phyloP scores from a whole-genome alignment of 148 eudicot species.

The Nepenthes mirabilis region DNA sequence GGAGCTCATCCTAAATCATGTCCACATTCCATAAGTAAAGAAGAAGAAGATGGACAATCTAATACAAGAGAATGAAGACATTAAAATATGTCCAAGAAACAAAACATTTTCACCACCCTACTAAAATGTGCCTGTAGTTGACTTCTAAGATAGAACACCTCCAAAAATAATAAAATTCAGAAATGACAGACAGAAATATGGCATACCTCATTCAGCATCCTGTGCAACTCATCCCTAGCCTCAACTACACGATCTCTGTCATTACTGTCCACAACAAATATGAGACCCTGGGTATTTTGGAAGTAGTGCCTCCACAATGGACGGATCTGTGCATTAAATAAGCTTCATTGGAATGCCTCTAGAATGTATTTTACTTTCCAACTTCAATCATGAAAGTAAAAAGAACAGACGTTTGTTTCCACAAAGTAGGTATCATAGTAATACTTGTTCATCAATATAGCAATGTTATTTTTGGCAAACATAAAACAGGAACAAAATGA shows the following conservation, averaged over 20 bases:
- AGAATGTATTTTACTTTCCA: no score
- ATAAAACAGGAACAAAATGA: background rate
- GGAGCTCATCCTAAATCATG: constrained; percentile 44
- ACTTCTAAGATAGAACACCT: background rate
- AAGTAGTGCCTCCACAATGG: constrained; percentile 88
- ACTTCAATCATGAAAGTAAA: no score
- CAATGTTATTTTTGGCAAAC: background rate
- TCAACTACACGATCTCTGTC: constrained; percentile 79
- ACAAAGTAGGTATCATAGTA: no score
- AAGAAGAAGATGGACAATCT: background rate
- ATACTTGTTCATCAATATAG: no score
- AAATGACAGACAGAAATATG: background rate
- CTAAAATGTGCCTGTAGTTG: background rate
- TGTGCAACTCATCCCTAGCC: constrained; percentile 75
- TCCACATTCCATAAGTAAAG: background rate
- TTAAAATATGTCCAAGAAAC: background rate
- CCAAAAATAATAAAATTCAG: no score
- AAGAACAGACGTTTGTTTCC: no score
- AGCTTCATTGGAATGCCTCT: background rate
- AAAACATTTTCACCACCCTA: background rate
- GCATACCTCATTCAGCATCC: constrained; percentile 75
- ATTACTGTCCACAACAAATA: constrained; percentile 80
- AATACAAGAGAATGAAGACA: background rate
- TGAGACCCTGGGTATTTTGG: constrained; percentile 77
- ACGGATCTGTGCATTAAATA: constrained; percentile 45